Percentiles rank a stretch among this genome's conserved stretches.
Conservation (phyloP, 805 yeast species). For the Kodamaea kakaduensis region DNA sequence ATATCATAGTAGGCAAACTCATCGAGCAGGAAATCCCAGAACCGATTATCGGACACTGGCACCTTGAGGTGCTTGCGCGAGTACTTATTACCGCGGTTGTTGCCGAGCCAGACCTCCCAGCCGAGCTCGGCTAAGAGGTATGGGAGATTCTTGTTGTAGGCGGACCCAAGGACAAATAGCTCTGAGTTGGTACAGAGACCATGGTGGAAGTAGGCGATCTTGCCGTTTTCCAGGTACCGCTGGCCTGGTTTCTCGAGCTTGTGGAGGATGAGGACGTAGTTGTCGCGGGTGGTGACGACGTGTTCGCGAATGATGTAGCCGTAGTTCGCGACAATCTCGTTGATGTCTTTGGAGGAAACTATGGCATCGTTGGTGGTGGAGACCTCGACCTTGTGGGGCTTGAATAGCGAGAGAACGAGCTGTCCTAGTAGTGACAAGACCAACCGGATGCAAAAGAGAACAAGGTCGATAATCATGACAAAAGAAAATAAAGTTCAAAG, state of each 20-base stretch:
- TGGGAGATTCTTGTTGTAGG: constrained; percentile 20
- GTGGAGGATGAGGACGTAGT: constrained; percentile 26
- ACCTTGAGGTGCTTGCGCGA: constrained; percentile 27
- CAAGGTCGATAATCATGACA: neutral
- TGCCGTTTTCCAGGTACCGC: constrained; percentile 3
- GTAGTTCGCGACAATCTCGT: constrained; percentile 20
- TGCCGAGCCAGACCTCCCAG: constrained; percentile 18
- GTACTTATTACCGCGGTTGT: constrained; percentile 22
- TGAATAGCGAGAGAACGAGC: neutral
- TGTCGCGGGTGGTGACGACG: constrained; percentile 28
- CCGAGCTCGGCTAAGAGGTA: constrained; percentile 13
- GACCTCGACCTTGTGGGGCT: neutral
- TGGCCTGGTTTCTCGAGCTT: constrained; percentile 17
- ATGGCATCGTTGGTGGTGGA: constrained; percentile 8
- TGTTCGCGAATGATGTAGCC: constrained; percentile 28
- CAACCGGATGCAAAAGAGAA: neutral
- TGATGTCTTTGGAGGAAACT: constrained; percentile 18
- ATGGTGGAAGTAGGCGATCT: constrained; percentile 30
- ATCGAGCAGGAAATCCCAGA: constrained; percentile 32
- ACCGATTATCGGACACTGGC: constrained; percentile 20
- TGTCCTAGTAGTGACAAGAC: constrained; percentile 3
- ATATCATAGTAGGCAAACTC: constrained; percentile 31
- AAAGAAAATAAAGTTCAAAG: too few relatives aligned
- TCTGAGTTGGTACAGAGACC: constrained; percentile 31
- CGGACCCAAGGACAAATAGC: constrained; percentile 22